These are phyloP conservation scores for Collybiopsis confluens DNA, from an alignment of 768 basidiomycete species.

Conservation along the genomic window DNA sequence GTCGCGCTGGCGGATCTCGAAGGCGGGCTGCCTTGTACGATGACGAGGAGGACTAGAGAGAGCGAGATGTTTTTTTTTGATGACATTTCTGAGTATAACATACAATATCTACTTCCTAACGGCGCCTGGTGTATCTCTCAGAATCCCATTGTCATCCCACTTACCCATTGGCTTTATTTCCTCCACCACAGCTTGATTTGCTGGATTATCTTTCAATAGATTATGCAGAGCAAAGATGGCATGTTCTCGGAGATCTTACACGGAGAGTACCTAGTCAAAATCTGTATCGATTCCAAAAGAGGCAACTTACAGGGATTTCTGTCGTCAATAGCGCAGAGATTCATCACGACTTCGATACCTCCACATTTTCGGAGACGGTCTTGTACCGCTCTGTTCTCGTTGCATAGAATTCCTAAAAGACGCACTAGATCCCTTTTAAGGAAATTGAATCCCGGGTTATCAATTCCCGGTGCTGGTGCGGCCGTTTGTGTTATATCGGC, in stretches of 20 bases:
- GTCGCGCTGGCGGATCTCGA: slow-evolving; percentile 49
- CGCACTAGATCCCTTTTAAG: slow-evolving; percentile 90
- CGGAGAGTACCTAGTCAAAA: slow-evolving; percentile 4
- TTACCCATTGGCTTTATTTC: slow-evolving; percentile 60
- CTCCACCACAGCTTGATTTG: slow-evolving; percentile 78
- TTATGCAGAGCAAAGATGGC: slow-evolving; percentile 83
- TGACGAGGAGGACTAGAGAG: slow-evolving; percentile 52
- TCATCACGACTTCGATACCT: slow-evolving; percentile 81
- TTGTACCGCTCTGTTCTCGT: slow-evolving; percentile 62
- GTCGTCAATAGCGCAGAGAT: slow-evolving; percentile 87
- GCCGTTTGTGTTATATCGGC: slow-evolving; percentile 8
- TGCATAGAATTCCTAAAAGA: slow-evolving; percentile 73
- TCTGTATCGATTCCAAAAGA: neutral
- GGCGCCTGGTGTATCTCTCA: slow-evolving; percentile 35
- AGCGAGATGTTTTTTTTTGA: slow-evolving; percentile 2
- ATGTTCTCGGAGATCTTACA: slow-evolving; percentile 85
- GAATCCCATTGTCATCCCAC: slow-evolving; percentile 54
- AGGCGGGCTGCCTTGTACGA: slow-evolving; percentile 58
- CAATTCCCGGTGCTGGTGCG: slow-evolving; percentile 21
- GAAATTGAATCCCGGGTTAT: slow-evolving; percentile 67
- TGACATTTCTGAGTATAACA: neutral
- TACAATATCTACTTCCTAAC: slow-evolving; percentile 17
- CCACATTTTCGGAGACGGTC: slow-evolving; percentile 67
- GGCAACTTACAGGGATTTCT: slow-evolving; percentile 83
- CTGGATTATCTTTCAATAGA: slow-evolving; percentile 68